Conservation (phyloP, 495 filamentous ascomycete genomes). For the Podospora pseudoanserina region DNA sequence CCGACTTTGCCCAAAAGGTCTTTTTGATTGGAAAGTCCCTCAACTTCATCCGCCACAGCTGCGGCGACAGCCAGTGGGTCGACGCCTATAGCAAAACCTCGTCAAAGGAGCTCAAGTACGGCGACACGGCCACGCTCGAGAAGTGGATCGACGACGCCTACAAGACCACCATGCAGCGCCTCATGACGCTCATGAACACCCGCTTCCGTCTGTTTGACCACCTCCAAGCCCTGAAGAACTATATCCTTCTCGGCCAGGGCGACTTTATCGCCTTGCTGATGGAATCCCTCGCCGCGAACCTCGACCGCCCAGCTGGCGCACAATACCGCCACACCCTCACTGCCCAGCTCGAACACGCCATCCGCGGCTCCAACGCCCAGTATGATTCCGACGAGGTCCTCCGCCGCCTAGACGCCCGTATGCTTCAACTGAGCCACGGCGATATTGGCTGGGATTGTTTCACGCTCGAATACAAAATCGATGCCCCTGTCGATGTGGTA, state of each 20-base stretch:
- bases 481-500: slow-evolving; percentile 94
- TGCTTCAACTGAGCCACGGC: slow-evolving; percentile 91
- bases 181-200: slow-evolving; percentile 89
- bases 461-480: slow-evolving; percentile 97
- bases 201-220: slow-evolving; percentile 95
- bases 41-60: slow-evolving; percentile 96
- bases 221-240: slow-evolving; percentile 86
- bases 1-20: slow-evolving; percentile 89
- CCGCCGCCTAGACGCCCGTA: slow-evolving; percentile 86
- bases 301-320: slow-evolving; percentile 91
- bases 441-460: slow-evolving; percentile 99
- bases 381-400: slow-evolving; percentile 92
- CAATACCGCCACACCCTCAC: slow-evolving; percentile 95
- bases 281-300: slow-evolving; percentile 87
- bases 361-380: slow-evolving; percentile 94
- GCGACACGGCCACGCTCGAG: slow-evolving; percentile 87
- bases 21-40: slow-evolving; percentile 96
- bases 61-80: slow-evolving; percentile 91
- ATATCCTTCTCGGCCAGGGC: slow-evolving; percentile 89
- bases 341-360: slow-evolving; percentile 94
- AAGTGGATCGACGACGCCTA: slow-evolving; percentile 95
- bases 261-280: slow-evolving; percentile 98
- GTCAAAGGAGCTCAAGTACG: slow-evolving; percentile 88
- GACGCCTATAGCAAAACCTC: slow-evolving; percentile 92
- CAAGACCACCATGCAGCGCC: slow-evolving; percentile 91